Evolutionary conservation across 306 rosid genomes (phyloP).

Genomic region (cucumber (Cucumis sativus)): DNA sequence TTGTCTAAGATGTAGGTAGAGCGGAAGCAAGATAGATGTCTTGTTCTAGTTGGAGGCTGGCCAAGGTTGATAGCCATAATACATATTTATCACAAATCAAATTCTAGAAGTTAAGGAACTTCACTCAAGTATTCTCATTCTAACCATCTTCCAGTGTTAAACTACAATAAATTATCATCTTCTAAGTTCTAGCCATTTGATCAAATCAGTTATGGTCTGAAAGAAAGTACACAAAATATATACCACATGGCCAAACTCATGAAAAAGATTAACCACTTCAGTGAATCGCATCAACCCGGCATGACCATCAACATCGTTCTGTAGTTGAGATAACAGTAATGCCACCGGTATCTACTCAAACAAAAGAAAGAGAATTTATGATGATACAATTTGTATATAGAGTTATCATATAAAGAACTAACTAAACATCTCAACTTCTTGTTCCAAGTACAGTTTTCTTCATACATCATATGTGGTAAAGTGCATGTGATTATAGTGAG

Average conservation of each 20-base stretch:
- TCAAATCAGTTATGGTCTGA: neutral
- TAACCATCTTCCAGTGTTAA: neutral
- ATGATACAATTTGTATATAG: neutral
- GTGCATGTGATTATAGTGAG: neutral
- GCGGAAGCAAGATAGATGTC: neutral
- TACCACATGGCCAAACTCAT: conserved; percentile 99
- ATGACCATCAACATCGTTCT: conserved; percentile 39
- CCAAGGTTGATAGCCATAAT: neutral
- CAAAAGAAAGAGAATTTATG: conserved; percentile 4
- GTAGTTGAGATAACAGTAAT: conserved; percentile 57
- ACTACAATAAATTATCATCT: neutral
- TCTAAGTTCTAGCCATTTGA: neutral
- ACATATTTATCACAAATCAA: neutral
- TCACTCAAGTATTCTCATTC: neutral
- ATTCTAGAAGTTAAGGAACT: neutral
- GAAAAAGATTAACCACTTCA: conserved; percentile 85
- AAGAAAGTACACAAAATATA: conserved; percentile 14
- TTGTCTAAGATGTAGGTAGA: neutral
- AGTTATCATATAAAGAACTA: neutral
- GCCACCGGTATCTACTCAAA: conserved; percentile 63
- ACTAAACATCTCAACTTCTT: neutral
- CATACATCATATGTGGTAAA: neutral
- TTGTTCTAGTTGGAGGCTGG: neutral
- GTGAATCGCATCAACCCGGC: conserved; percentile 75
- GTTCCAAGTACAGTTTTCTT: neutral